Evolutionary conservation across 2,329 filamentous ascomycete species (phyloP), one percentile per base, ranked within the genome.

Genomic region (Polytolypa hystricis): DNA sequence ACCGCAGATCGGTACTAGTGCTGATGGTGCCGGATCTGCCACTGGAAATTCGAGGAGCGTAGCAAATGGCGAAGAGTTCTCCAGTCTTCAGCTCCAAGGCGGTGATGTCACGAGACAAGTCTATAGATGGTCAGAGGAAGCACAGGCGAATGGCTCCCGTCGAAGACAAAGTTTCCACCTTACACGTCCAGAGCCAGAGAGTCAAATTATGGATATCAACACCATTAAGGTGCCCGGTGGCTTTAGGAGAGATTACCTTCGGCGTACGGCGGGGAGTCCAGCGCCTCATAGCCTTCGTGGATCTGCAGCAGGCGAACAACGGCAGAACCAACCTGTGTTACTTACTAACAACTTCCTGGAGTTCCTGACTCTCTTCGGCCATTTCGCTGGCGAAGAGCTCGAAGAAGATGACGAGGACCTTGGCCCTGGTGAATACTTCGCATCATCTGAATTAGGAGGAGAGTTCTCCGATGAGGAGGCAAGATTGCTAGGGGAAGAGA

Each of bases 321-420:
- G 42, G 28, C 31, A 53, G 36, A 49, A 60, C 32, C 67, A 70
- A 38, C 74, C 73, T 25, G 75, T 76, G 43, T 68, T 93, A 20
- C 78, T 94, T 40, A 95, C 91, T 0, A 86, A 74, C 47, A 98
- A 83, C 60, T 98, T 98, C 56, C 74, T 98, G 41, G 93, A 98
- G 57, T 98, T 98, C 51, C 59, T 98, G 34, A 87, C 84, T 5
- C 73, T 98, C 19, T 98, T 95, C 50, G 91, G 91, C 3, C 91
- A 98, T 62, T 98, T 98, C 56, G 91, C 91, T 2, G 91, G 91
- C 61, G 91, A 98, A 60, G 83, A 94, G 55, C 72, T 98, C 9
- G 87, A 95, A 57, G 91, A 98, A 60, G 91, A 96, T 49, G 91
- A 96, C 49, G 89, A 96, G 58, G 84, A 79, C 2, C 67, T 94